phyloP scores from a whole-genome alignment of 371 early-diverging fungal genomes.

The Mucor circinelloides region DNA sequence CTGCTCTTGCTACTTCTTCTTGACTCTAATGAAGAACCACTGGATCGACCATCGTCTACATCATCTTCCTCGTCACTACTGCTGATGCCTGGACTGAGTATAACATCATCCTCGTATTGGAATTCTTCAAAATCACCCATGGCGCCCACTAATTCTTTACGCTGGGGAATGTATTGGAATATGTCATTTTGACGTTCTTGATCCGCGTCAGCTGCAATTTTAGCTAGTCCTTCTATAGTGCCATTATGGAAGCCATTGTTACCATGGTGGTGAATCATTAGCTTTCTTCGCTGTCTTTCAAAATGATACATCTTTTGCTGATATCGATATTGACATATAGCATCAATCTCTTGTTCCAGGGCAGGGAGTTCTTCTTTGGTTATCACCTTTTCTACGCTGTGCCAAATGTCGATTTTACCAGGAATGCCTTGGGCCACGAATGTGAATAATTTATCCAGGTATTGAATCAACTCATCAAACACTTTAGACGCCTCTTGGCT shows the following conservation, averaged over 20 bases:
- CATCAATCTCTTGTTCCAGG: slow-evolving; percentile 37
- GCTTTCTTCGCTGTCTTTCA: slow-evolving; percentile 13
- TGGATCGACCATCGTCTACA: background rate
- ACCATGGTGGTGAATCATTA: slow-evolving; percentile 16
- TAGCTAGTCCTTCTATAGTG: background rate
- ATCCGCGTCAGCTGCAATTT: slow-evolving; percentile 12
- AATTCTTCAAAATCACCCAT: slow-evolving; percentile 39
- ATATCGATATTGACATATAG: slow-evolving; percentile 39
- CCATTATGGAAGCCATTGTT: background rate
- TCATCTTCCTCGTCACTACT: background rate
- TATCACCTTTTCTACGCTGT: slow-evolving; percentile 7
- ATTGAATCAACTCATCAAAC: slow-evolving; percentile 48
- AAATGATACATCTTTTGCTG: slow-evolving; percentile 39
- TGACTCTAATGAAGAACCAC: slow-evolving; percentile 2
- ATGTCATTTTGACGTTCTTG: slow-evolving; percentile 22
- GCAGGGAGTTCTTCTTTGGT: slow-evolving; percentile 6
- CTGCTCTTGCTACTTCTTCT: slow-evolving; percentile 10
- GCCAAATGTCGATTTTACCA: slow-evolving; percentile 28
- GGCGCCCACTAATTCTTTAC: slow-evolving; percentile 26
- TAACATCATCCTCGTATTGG: slow-evolving; percentile 14
- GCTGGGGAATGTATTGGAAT: slow-evolving; percentile 24
- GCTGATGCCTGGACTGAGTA: background rate
- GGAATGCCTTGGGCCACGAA: slow-evolving; percentile 38
- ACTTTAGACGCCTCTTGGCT: slow-evolving; percentile 49
- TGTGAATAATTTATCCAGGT: slow-evolving; percentile 39